Evolutionary conservation across 305 asterid species (phyloP), one percentile per base, ranked within the genome.

Genomic region (Rubia tinctorum): DNA sequence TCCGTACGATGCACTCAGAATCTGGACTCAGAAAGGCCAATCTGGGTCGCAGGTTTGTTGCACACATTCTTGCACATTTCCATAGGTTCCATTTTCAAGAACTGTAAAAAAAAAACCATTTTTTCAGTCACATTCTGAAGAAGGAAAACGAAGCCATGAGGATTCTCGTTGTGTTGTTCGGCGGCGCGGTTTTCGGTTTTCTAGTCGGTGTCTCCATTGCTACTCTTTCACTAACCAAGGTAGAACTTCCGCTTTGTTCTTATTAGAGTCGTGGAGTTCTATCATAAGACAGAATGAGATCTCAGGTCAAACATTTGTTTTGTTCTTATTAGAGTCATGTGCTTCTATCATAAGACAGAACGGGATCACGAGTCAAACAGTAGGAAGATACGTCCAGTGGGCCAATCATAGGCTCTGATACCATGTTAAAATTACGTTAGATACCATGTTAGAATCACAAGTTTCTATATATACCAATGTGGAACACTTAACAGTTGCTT

Each of bases 121-220:
- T 71, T 8, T 80, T 74, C 63, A 58, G 30, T 22, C 59, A 53
- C 9, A 18, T 20, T 58, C 64, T 58, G 72, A 88, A 74, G 67
- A 74, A 88, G 64, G 64, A 23, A 13, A 88, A 80, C 40, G 95
- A 88, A 78, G 83, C 79, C 37, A 82, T 80, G 91, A 89, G 84
- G 85, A 59, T 83, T 62, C 49, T 86, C 67, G 42, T 82, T 60
- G 82, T 85, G 4, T 66, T 89, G 58, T 69, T 86, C 72, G 81
- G 86, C 30, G 98, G 94, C 66, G 77, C 86, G 8, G 73, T 79
- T 77, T 79, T 89, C 66, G 98, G 98, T 17, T 83, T 89, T 86
- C 80, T 93, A 25, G 61, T 89, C 27, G 98, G 98, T 76, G 78
- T 85, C 69, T 86, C 91, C 12, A 84, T 82, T 74, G 90, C 94